Conservation (phyloP, 208 protist species). For the Acanthamoeba triangularis region DNA sequence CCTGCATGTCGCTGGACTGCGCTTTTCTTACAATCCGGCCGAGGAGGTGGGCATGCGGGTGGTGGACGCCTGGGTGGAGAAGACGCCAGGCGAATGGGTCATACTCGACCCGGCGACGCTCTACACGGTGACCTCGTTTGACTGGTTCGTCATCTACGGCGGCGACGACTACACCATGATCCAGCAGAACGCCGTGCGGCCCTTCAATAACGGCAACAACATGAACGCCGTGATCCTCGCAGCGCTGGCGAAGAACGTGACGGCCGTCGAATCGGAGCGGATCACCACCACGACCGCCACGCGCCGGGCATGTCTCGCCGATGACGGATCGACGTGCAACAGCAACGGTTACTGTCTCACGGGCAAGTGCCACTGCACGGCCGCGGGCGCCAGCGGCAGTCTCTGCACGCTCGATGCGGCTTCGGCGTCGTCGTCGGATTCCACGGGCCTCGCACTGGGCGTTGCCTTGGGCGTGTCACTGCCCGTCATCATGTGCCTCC, state of each 20-base stretch:
- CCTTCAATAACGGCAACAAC: neutral
- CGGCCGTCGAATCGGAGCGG: neutral
- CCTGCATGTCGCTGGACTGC: neutral
- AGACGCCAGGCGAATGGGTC: neutral
- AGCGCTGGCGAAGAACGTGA: neutral
- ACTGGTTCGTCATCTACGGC: neutral
- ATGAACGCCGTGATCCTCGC: constrained; percentile 34
- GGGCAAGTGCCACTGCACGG: constrained; percentile 15
- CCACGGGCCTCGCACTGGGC: neutral
- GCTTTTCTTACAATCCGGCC: constrained; percentile 2
- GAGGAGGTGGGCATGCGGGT: constrained; percentile 25
- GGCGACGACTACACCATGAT: constrained; percentile 55
- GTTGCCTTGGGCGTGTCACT: neutral
- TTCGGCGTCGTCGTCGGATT: neutral
- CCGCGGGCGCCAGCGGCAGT: neutral
- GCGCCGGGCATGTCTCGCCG: neutral
- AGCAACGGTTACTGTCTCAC: constrained; percentile 35
- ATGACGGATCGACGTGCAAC: neutral
- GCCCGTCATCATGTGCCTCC: neutral
- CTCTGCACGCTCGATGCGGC: neutral
- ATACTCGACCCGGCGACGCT: neutral
- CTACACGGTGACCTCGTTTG: neutral
- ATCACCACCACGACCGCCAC: neutral
- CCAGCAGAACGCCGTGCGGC: neutral
- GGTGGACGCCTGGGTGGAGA: constrained; percentile 17